Base-by-base conservation (phyloP, 768 basidiomycete genomes). In the Russula emetica region DNA sequence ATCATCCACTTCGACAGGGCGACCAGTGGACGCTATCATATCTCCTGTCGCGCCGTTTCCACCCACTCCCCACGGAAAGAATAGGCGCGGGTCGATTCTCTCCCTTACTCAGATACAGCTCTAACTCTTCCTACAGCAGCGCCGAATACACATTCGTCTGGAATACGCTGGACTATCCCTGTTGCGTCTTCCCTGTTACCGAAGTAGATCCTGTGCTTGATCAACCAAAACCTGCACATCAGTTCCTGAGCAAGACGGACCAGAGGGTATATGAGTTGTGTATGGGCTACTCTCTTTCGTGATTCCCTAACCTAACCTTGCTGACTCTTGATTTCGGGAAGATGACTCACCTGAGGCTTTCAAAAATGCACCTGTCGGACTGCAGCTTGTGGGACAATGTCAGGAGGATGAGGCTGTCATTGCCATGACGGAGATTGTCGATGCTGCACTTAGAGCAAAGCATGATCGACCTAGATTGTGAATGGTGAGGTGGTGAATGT, bases 381-480 rank as follows among this genome's bases (percentile, higher is more conserved):
- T 84, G 51, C 83, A 84, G 70, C 71, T 83, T 14, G 73, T 80
- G 8, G 82, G 82, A 3, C 73, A 76, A 28, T 78, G 75, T 38
- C 73, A 74, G 51, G 82, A 83, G 69, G 82, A 84, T 58, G 82
- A 83, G 69, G 82, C 79, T 0, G 79, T 83, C 20, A 74, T 83
- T 11, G 73, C 71, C 5, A 79, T 83, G 78, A 76, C 77, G 4
- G 79, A 80, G 66, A 70, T 81, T 6, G 77, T 80, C 14, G 76
- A 77, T 30, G 71, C 67, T 3, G 78, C 79, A 13, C 57, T 79
- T 7, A 75, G 73, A 69, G 63, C 66, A 30, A 59, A 57, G 22
- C 7, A 42, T 20, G 53, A n/a, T 30, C 32, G 36, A 26, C 11
- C 28, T 6, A 38, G 28, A 16, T 26, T 60, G 38, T 64, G 63